Base-by-base conservation (phyloP, 805 yeast genomes). In the Hanseniaspora valbyensis region DNA sequence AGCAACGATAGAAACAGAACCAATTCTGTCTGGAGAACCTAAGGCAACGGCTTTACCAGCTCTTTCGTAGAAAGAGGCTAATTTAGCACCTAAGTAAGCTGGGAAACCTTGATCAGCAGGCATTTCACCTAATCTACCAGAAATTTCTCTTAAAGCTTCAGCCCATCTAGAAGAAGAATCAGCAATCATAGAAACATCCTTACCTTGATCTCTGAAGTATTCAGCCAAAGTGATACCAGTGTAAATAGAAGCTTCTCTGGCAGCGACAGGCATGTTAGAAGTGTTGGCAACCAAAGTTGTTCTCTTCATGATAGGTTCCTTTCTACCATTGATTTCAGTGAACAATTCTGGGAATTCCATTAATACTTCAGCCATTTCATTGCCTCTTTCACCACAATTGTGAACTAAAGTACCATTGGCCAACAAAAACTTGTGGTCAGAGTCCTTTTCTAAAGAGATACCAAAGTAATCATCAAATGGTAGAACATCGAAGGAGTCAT, bases 61-160 rank as follows among this genome's bases (percentile, higher is more conserved):
- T 75, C 99, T 87, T 74, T 92, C 99, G 71, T 92, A 92, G 79
- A 92, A 92, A 52, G 97, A 90, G 52, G 99, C 97, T 62, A 92
- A 78, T 68, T 92, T 92, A 49, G 99, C 96, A 74, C 98, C 98
- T 68, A 92, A 76, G 68, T 92, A 92, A 48, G 99, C 99, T 55
- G 99, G 99, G 92, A 89, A 92, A 76, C 99, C 99, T 76, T 94
- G 98, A 72, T 92, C 99, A 55, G 99, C 99, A 66, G 99, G 99
- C 99, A 92, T 92, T 76, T 92, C 99, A 72, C 98, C 99, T 68
- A 92, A 76, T 78, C 99, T 95, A 78, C 99, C 99, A 49, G 97
- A 89, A 68, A 92, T 83, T 78, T 92, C 99, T 82, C 99, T 89
- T 67, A 92, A 77, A 55, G 99, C 99, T 75, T 92, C 99, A 41